Base-by-base conservation (phyloP, 495 filamentous ascomycete genomes). In the Penicillium cosmopolitanum region DNA sequence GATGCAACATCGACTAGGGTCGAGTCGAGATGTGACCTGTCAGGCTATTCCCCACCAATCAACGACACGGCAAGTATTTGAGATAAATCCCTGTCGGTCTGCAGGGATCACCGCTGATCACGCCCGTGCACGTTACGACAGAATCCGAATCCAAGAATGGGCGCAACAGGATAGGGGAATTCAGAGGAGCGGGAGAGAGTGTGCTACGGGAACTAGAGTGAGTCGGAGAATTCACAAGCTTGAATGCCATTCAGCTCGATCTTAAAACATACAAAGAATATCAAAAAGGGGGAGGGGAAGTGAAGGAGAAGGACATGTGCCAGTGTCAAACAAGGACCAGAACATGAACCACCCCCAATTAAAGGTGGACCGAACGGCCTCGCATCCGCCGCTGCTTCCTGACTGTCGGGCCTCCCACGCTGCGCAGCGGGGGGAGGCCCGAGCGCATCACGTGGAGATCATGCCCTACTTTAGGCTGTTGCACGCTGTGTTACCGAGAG, bases 341-440 rank as follows among this genome's bases (percentile, higher is more conserved):
- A 33, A 50, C 23, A 25, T 11, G 28, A 50, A 46, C 53, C 43
- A 46, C 47, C 46, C 46, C 46, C 33, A 38, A 12, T 25, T 28
- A 58, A 60, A 58, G 68, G 72, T 74, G 72, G 72, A 76, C 66
- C 72, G 73, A 76, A 76, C 73, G 73, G 72, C 65, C 67, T 73
- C 73, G 72, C 71, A 73, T 66, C 71, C 65, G 70, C 64, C 64
- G 62, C 69, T 72, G 73, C 60, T 72, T 77, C 74, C 74, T 73
- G 67, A 69, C 65, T 77, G 74, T 74, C 72, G 74, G 74, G 74
- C 70, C 69, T 66, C 50, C 53, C 56, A 64, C 55, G 66, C 67
- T 66, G 64, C 69, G 64, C 65, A 64, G 61, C 60, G 52, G 50
- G 35, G 42, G 7, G 50, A 31, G 71, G 71, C 36, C 69, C 61